These are phyloP conservation scores for Skeletonema costatum DNA, from an alignment of 108 stramenopile genomes.

Conservation along the genomic window DNA sequence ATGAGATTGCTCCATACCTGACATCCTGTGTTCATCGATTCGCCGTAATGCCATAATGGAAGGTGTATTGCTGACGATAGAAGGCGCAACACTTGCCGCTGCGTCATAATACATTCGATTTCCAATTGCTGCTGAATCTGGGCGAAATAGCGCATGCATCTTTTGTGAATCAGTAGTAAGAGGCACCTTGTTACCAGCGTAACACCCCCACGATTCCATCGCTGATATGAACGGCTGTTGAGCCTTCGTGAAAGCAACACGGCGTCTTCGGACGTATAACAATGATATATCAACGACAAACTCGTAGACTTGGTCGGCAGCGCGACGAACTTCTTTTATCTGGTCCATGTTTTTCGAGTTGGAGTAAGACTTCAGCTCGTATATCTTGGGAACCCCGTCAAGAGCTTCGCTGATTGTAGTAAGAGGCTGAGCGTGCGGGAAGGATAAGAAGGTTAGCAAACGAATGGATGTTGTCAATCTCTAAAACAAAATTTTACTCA, in stretches of 20 bases:
- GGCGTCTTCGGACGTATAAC: constrained; percentile 64
- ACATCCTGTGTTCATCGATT: background rate
- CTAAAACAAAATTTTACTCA: constrained; percentile 1
- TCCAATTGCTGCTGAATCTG: constrained; percentile 4
- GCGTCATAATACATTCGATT: constrained; percentile 5
- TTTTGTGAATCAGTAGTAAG: background rate
- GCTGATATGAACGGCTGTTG: background rate
- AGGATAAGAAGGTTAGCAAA: background rate
- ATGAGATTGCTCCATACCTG: background rate
- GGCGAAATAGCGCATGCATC: constrained; percentile 23
- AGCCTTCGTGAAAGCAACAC: constrained; percentile 11
- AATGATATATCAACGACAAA: constrained; percentile 68
- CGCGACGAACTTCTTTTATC: constrained; percentile 60
- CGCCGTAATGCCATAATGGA: constrained; percentile 14
- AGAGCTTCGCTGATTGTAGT: constrained; percentile 80
- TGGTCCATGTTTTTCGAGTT: constrained; percentile 60
- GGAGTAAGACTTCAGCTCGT: constrained; percentile 71
- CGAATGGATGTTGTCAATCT: background rate
- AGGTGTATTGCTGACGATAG: constrained; percentile 4
- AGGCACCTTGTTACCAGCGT: constrained; percentile 8
- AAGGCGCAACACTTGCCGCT: constrained; percentile 12
- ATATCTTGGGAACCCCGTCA: constrained; percentile 82
- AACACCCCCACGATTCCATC: constrained; percentile 12
- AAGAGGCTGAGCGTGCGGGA: constrained; percentile 45
- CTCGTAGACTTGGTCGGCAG: constrained; percentile 71